Conservation (phyloP, 78 protist genomes). For the slime mould (Dictyostelium discoideum) region DNA sequence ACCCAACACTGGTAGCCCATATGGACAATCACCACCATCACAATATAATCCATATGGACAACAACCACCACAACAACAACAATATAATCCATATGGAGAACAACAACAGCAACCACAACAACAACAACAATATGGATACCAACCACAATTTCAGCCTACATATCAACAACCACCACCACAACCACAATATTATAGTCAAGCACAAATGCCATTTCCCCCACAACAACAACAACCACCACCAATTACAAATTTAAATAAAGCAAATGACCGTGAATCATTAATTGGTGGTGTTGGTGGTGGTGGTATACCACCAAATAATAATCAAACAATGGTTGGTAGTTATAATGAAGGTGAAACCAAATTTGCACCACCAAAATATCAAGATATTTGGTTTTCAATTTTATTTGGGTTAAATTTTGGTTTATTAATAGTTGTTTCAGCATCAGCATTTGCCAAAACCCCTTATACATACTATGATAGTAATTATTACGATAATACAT, state of each 20-base stretch:
- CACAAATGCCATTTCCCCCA: background rate
- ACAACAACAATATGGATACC: background rate
- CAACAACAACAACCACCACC: conserved; percentile 1
- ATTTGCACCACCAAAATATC: conserved; percentile 17
- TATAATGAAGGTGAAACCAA: background rate
- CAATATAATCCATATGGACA: background rate
- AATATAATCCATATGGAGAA: conserved; percentile 12
- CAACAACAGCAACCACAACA: conserved; percentile 9
- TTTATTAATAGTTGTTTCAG: background rate
- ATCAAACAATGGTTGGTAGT: background rate
- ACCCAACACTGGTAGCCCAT: background rate
- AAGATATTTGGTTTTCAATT: conserved; percentile 16
- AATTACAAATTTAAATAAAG: background rate
- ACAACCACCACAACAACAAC: conserved; percentile 2
- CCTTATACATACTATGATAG: background rate
- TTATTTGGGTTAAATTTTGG: conserved; percentile 12
- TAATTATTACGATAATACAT: background rate
- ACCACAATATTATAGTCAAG: background rate
- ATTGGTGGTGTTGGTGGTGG: background rate
- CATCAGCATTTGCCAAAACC: background rate
- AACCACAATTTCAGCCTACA: background rate
- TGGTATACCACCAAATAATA: background rate
- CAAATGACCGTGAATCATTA: background rate
- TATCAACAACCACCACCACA: conserved; percentile 8
- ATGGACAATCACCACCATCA: background rate